Evolutionary conservation across 208 protist genomes (phyloP).

Genomic region (Acanthamoeba lenticulata): DNA sequence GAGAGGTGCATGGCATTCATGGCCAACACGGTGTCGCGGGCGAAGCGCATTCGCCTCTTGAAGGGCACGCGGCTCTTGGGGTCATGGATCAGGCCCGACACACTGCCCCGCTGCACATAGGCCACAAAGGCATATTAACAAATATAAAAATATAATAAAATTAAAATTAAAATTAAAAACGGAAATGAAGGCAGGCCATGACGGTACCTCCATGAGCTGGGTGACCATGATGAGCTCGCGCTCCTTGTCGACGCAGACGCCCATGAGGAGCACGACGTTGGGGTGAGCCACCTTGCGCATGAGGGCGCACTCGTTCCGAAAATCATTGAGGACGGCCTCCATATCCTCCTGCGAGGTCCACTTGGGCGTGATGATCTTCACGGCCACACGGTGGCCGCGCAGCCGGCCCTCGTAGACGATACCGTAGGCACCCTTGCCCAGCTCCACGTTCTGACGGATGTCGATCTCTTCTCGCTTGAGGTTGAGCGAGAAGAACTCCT

Average conservation of each 20-base stretch:
- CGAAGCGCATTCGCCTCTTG: slow-evolving; percentile 62
- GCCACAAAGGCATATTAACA: background rate
- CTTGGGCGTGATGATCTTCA: slow-evolving; percentile 65
- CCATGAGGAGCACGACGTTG: slow-evolving; percentile 59
- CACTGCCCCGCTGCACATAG: slow-evolving; percentile 34
- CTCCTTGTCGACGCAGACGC: slow-evolving; percentile 63
- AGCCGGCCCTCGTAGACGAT: slow-evolving; percentile 51
- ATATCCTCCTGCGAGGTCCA: slow-evolving; percentile 54
- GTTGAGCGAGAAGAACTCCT: slow-evolving; percentile 67
- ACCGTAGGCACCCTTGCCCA: slow-evolving; percentile 55
- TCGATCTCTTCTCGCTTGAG: slow-evolving; percentile 59
- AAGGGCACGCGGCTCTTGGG: slow-evolving; percentile 56
- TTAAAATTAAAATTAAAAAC: too few relatives aligned
- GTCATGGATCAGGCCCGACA: slow-evolving; percentile 45
- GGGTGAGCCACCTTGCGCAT: slow-evolving; percentile 56
- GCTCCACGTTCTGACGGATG: background rate
- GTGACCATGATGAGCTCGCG: slow-evolving; percentile 64
- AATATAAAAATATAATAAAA: background rate
- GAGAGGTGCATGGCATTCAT: slow-evolving; percentile 67
- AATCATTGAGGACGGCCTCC: slow-evolving; percentile 49
- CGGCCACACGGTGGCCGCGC: slow-evolving; percentile 3
- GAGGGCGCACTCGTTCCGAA: slow-evolving; percentile 59
- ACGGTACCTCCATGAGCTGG: slow-evolving; percentile 59
- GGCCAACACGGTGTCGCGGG: slow-evolving; percentile 16
- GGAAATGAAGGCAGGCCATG: too few relatives aligned